Evolutionary conservation across 202 grass and related monocot genomes (phyloP).

Genomic region (Hordeum pubiflorum): DNA sequence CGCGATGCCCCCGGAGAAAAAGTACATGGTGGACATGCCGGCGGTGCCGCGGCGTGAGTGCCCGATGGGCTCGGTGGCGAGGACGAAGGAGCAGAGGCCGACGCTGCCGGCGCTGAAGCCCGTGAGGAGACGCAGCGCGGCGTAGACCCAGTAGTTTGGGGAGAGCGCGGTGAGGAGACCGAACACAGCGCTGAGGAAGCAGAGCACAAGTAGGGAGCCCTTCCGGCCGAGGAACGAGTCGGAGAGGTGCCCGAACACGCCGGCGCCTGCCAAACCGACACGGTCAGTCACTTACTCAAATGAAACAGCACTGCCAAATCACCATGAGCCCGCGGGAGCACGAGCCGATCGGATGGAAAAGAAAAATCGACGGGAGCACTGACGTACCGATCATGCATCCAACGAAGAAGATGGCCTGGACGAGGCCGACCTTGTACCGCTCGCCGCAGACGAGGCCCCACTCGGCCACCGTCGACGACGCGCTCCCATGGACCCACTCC

Average conservation of each 20-base stretch:
- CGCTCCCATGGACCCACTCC: too few relatives aligned
- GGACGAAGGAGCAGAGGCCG: slow-evolving; percentile 80
- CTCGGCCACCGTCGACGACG: too few relatives aligned
- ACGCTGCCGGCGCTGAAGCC: slow-evolving; percentile 85
- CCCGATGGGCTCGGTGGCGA: slow-evolving; percentile 79
- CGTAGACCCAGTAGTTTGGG: slow-evolving; percentile 58
- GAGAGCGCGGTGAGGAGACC: slow-evolving; percentile 62
- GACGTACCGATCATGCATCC: too few relatives aligned
- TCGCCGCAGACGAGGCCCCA: too few relatives aligned
- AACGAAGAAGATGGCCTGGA: too few relatives aligned
- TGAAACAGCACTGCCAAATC: neutral
- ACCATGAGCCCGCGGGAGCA: neutral
- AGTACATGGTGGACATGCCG: slow-evolving; percentile 91
- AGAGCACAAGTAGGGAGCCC: slow-evolving; percentile 40
- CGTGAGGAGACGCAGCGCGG: slow-evolving; percentile 59
- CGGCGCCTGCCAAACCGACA: slow-evolving; percentile 53
- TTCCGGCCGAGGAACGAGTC: slow-evolving; percentile 80
- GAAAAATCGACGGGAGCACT: too few relatives aligned
- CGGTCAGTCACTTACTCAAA: neutral
- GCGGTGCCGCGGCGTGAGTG: slow-evolving; percentile 48
- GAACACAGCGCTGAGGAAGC: slow-evolving; percentile 60
- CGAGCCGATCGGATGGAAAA: neutral
- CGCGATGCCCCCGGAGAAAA: slow-evolving; percentile 82
- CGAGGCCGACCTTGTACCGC: too few relatives aligned
- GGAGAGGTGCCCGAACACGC: slow-evolving; percentile 82